Conservation (phyloP, 148 eudicot species). For the Linanthus parryae region DNA sequence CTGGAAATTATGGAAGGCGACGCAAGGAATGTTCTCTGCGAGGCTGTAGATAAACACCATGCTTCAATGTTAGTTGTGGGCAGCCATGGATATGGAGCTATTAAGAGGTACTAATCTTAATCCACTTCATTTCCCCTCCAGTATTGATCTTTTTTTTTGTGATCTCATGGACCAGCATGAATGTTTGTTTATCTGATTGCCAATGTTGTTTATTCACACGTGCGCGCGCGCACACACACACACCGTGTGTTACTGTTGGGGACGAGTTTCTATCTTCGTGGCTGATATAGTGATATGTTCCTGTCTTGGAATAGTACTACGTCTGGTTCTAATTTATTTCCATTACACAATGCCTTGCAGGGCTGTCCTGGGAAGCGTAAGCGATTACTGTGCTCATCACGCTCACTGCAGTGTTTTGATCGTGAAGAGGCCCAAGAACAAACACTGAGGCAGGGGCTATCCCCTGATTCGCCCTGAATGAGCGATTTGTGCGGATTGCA, state of each 20-base stretch:
- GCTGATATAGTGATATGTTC: neutral
- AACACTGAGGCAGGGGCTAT: too few species aligned
- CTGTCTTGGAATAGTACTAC: neutral
- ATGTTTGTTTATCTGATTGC: neutral
- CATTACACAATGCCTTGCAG: constrained; percentile 23
- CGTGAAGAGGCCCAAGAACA: constrained; percentile 60
- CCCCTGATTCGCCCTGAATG: too few species aligned
- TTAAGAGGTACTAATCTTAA: constrained; percentile 39
- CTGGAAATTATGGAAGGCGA: constrained; percentile 56
- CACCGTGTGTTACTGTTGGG: too few species aligned
- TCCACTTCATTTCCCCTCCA: neutral
- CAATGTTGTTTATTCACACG: neutral
- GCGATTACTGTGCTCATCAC: constrained; percentile 85
- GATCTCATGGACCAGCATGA: neutral
- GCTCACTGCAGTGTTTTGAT: constrained; percentile 74
- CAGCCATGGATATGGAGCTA: constrained; percentile 74
- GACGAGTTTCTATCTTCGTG: neutral
- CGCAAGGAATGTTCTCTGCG: constrained; percentile 60
- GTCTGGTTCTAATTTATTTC: neutral
- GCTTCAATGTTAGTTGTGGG: constrained; percentile 59
- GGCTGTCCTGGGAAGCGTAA: constrained; percentile 86
- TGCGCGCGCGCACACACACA: neutral
- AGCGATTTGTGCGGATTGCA: too few species aligned
- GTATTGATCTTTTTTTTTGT: neutral
- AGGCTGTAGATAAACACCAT: constrained; percentile 60